Evolutionary conservation across 2,329 filamentous ascomycete species (phyloP), one percentile per base, ranked within the genome.

Genomic region (Claviceps maximensis): DNA sequence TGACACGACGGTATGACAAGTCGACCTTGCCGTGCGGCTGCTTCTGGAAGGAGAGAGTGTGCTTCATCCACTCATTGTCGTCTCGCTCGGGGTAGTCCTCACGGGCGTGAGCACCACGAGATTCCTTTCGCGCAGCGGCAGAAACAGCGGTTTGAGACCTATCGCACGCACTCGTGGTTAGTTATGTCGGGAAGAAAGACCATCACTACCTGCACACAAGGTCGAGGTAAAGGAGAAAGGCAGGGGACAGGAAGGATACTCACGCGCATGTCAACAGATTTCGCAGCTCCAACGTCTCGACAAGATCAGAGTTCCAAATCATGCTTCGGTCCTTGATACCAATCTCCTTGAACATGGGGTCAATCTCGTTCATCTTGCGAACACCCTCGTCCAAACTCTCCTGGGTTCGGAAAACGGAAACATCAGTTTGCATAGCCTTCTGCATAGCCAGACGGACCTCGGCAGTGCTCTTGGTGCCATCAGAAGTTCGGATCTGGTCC

Each of bases 301-400:
- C 89, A 41, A 97, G 82, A 67, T 97, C 91, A 25, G 87, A 89
- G 83, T 97, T 97, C 91, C 91, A 97, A 77, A 97, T 97, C 91
- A 97, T 96, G 79, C 88, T 94, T 71, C 93, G 87, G 72, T 97
- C 91, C 82, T 95, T 95, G 75, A 88, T 96, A 65, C 89, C 88
- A 62, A 97, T 85, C 66, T 96, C 78, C 62, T 77, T 73, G 74
- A 86, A 97, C 64, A 76, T 79, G 62, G 79, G 71, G 69, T 97
- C 91, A 62, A 97, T 88, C 61, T 89, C 83, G 59, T 74, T 82
- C 70, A 97, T 93, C 77, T 84, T 90, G 71, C 78, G 76, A 57
- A 95, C 90, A 80, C 91, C 91, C 72, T 96, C 87, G 61, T 96
- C 89, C 69, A 97, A 80, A 60, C 83, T 89, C 72, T 95, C 86